Evolutionary conservation across 1,284 basidiomycete species (phyloP).

Genomic region (Malassezia sp.): DNA sequence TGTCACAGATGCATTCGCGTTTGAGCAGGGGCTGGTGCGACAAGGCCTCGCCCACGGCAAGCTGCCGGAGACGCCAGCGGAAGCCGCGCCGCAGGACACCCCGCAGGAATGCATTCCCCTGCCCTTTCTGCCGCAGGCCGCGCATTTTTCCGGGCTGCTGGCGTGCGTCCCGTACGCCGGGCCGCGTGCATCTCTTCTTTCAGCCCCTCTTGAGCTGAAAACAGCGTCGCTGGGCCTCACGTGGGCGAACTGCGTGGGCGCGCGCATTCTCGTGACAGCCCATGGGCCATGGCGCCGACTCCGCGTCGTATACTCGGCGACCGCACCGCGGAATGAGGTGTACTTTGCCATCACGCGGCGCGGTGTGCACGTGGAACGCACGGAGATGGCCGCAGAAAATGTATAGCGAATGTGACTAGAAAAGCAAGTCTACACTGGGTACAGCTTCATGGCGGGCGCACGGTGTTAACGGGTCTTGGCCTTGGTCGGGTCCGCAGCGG

Average conservation of each 20-base stretch:
- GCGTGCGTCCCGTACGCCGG: conserved; percentile 3
- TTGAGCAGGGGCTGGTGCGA: conserved; percentile 16
- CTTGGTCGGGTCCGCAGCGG: conserved; percentile 13
- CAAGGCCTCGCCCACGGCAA: conserved; percentile 2
- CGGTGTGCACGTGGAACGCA: neutral
- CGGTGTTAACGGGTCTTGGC: conserved; percentile 10
- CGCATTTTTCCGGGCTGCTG: conserved; percentile 11
- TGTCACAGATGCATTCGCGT: conserved; percentile 30
- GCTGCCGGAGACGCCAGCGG: neutral
- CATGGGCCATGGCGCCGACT: conserved; percentile 1
- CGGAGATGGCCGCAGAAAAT: neutral
- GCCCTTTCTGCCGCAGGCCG: conserved; percentile 1
- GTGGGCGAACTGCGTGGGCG: conserved; percentile 32
- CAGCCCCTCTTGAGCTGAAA: conserved; percentile 16
- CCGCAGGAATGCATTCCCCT: conserved; percentile 2
- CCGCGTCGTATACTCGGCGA: conserved; percentile 9
- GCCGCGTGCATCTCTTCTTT: neutral
- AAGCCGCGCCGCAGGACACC: neutral
- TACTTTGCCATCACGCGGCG: conserved; percentile 1
- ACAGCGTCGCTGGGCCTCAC: conserved; percentile 28
- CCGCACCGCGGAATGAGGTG: neutral
- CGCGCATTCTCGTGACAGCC: conserved; percentile 18
- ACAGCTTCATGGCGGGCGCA: too few species aligned
- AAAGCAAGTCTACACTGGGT: neutral
- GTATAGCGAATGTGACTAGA: neutral